phyloP scores from a whole-genome alignment of 78 protist genomes.

The Dictyostelium citrinum region DNA sequence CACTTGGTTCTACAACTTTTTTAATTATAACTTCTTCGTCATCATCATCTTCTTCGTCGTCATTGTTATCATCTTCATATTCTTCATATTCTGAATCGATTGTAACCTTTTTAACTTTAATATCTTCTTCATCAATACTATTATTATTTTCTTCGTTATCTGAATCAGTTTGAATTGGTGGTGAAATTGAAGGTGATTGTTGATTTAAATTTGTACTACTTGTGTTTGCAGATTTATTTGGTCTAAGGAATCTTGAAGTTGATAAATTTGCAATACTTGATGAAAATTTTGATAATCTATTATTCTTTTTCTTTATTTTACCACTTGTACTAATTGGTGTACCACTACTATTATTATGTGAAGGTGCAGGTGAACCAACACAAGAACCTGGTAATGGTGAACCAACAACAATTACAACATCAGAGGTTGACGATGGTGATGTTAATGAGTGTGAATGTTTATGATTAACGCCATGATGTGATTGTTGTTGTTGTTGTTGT shows the following conservation, averaged over 20 bases:
- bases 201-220: not conserved
- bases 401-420: slow-evolving; percentile 29
- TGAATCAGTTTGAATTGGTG: not conserved
- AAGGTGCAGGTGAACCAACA: not conserved
- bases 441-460: not conserved
- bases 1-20: not conserved
- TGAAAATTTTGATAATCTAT: not conserved
- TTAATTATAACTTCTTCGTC: not conserved
- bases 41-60: not conserved
- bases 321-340: not conserved
- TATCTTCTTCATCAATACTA: not conserved
- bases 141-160: not conserved
- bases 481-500: no score
- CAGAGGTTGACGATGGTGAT: not conserved
- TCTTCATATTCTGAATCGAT: slow-evolving; percentile 4
- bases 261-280: not conserved
- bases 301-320: slow-evolving; percentile 8
- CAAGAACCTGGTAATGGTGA: slow-evolving; percentile 64
- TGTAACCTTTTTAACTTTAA: not conserved
- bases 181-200: not conserved
- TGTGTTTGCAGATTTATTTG: not conserved
- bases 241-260: not conserved
- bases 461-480: not conserved
- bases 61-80: not conserved
- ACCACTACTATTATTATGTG: not conserved